Evolutionary conservation across 2,329 filamentous ascomycete genomes (phyloP).

Genomic region (Tolypocladium ophioglossoides): DNA sequence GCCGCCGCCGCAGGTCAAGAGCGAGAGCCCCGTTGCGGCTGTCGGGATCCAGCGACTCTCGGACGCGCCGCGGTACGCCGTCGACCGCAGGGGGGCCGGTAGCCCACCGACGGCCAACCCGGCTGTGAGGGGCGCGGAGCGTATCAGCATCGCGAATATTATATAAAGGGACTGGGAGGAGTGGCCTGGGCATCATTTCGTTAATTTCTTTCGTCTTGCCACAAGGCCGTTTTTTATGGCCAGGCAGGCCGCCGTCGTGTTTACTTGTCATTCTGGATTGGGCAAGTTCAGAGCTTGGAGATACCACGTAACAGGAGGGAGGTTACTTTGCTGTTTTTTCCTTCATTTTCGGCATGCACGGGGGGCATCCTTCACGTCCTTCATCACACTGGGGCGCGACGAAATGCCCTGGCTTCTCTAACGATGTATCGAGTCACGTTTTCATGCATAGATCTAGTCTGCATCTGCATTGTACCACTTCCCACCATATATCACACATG

Average conservation of each 20-base stretch:
- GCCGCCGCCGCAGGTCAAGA: conserved; percentile 23
- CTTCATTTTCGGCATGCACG: neutral
- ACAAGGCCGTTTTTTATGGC: neutral
- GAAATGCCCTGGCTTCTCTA: neutral
- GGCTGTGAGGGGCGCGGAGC: conserved; percentile 16
- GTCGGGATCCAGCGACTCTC: conserved; percentile 17
- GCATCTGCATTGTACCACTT: neutral
- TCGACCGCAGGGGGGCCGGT: conserved; percentile 14
- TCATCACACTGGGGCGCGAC: neutral
- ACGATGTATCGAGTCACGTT: neutral
- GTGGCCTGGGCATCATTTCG: neutral
- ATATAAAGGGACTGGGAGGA: conserved; percentile 17
- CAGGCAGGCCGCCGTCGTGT: neutral
- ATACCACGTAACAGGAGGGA: conserved; percentile 6
- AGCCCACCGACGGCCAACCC: conserved; percentile 18
- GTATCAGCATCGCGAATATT: conserved; percentile 25
- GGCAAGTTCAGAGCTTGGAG: conserved; percentile 9
- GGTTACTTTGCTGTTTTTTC: neutral
- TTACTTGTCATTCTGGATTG: conserved; percentile 2
- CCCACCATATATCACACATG: neutral
- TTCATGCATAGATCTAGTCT: neutral
- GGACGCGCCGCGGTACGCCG: conserved; percentile 18
- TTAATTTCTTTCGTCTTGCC: neutral
- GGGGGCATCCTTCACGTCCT: neutral
- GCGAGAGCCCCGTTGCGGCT: conserved; percentile 17